Percentiles rank a stretch among this genome's conserved stretches.
These are phyloP conservation scores for Schoenoplectus triqueter DNA, from an alignment of 202 grass and related monocot genomes.

Conservation along the genomic window DNA sequence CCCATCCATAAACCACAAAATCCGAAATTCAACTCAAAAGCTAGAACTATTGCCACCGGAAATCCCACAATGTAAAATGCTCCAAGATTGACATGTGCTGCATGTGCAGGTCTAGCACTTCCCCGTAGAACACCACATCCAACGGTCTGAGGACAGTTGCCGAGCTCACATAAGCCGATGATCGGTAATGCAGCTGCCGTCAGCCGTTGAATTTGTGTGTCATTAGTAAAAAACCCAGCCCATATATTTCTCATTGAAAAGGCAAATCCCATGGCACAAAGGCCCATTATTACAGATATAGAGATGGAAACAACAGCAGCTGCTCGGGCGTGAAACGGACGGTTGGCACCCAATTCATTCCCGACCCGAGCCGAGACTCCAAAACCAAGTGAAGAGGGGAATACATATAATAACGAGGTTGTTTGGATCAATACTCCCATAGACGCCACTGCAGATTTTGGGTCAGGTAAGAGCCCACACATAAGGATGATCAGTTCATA, in stretches of 20 bases:
- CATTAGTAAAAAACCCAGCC: conserved; percentile 79
- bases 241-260: conserved; percentile 58
- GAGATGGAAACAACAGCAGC: conserved; percentile 63
- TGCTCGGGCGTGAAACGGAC: conserved; percentile 52
- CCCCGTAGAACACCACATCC: conserved; percentile 88
- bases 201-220: conserved; percentile 64
- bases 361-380: conserved; percentile 86
- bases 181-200: conserved; percentile 68
- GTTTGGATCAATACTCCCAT: conserved; percentile 99
- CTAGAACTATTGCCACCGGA: conserved; percentile 66
- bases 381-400: conserved; percentile 83
- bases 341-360: conserved; percentile 96
- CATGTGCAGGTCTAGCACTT: conserved; percentile 69
- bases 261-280: conserved; percentile 75
- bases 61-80: conserved; percentile 98
- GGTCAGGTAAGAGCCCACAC: conserved; percentile 81
- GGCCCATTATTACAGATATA: conserved; percentile 57
- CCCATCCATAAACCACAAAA: conserved; percentile 86
- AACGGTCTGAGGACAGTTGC: conserved; percentile 95
- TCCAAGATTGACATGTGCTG: conserved; percentile 86
- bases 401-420: conserved; percentile 85
- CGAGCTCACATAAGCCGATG: conserved; percentile 93
- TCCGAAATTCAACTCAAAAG: conserved; percentile 63
- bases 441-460: conserved; percentile 83
- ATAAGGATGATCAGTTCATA: conserved; percentile 97